Evolutionary conservation across 83 land plant genomes (phyloP), one percentile per base, ranked within the genome.

Genomic region (Larix sibirica): DNA sequence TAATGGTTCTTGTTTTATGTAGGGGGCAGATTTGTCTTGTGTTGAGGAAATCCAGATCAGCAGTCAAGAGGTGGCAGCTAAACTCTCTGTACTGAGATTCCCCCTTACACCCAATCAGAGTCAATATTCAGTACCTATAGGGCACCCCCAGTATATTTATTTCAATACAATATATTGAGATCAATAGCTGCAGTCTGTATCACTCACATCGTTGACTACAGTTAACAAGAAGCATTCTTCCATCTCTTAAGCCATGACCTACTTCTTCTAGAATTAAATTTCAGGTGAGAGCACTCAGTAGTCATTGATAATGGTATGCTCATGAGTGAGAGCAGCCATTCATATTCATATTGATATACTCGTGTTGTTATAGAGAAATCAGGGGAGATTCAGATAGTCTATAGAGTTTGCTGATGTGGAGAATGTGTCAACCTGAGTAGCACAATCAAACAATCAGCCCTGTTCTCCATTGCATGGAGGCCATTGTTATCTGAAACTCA

Each of bases 181-280:
- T 73, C 54, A 75, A 24, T 28, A 50, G 50, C 44, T 50, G 79
- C 79, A 75, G 79, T 75, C 79, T 16, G 79, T 75, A 60, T 75
- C 79, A 23, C 79, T 75, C 60, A 23, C 59, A 20, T 75, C 33
- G 61, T 75, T 75, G 61, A 75, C 79, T 75, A 75, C 79, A 75
- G 79, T 54, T 75, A 75, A 75, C 60, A 50, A 50, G 79, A 54
- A 75, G 50, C 79, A 75, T 75, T 75, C 79, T 50, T 47, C 79
- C 56, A 24, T 42, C 54, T 73, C 77, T 73, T 73, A n/a, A 73
- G 77, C 77, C 77, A 75, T 24, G 60, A 31, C 60, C 79, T 61
- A 50, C 54, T 50, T 75, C 60, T 47, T 75, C 16, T 75, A 75
- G 60, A 60, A 75, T 75, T 75, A 21, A 75, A 20, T 75, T 50